A percentile compares a stretch with the other conserved stretches of the same genome.
Evolutionary conservation across 768 basidiomycete species (phyloP).

Genomic region (Agrocybe praecox): DNA sequence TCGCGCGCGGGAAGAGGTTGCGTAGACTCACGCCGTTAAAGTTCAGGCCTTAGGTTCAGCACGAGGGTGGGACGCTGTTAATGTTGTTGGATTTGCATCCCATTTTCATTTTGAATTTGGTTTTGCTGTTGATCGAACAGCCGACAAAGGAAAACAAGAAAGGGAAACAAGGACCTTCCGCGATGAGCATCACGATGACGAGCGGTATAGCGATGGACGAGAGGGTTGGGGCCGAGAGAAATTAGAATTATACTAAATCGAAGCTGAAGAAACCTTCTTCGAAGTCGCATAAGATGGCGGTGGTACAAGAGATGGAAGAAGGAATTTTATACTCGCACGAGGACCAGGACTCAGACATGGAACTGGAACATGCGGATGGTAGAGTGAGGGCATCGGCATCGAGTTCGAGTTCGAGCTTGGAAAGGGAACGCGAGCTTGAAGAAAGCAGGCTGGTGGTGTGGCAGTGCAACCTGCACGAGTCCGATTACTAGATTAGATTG

Average conservation of each 20-base stretch:
- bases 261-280: not conserved
- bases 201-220: not conserved
- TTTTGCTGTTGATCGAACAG: too few relatives aligned
- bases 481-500: too few relatives aligned
- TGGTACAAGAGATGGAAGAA: conserved; percentile 4
- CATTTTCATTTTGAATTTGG: too few relatives aligned
- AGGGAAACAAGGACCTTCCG: not conserved
- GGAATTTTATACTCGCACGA: not conserved
- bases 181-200: not conserved
- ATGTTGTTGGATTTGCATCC: not conserved
- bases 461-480: too few relatives aligned
- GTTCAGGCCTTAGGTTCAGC: conserved; percentile 28
- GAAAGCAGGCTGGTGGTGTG: too few relatives aligned
- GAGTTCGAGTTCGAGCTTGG: too few relatives aligned
- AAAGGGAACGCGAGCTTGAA: too few relatives aligned
- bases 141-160: conserved; percentile 15
- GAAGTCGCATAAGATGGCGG: not conserved
- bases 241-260: too few relatives aligned
- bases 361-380: not conserved
- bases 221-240: too few relatives aligned
- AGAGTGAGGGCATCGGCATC: too few relatives aligned
- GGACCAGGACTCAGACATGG: not conserved
- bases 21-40: conserved; percentile 10
- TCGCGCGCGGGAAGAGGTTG: conserved; percentile 22
- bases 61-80: conserved; percentile 17